These are phyloP conservation scores for Trichoderma lentiforme DNA, from an alignment of 2,329 filamentous ascomycete species.

Conservation along the genomic window DNA sequence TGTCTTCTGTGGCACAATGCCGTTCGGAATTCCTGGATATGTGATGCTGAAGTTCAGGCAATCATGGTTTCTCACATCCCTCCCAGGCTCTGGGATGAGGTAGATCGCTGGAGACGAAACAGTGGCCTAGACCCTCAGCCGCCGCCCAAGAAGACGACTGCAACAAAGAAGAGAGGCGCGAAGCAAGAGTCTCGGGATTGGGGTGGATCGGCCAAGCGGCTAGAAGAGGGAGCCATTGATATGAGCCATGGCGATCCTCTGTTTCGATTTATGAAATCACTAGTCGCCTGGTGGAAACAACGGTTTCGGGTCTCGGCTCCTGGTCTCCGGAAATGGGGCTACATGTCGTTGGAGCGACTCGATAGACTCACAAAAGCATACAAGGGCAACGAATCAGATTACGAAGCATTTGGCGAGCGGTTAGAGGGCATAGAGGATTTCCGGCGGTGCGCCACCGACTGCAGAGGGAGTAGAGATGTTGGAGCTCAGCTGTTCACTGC, in stretches of 20 bases:
- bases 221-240: slow-evolving; percentile 69
- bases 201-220: slow-evolving; percentile 63
- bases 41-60: slow-evolving; percentile 71
- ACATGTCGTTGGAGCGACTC: slow-evolving; percentile 72
- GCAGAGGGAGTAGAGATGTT: slow-evolving; percentile 79
- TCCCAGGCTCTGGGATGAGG: slow-evolving; percentile 64
- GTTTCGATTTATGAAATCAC: slow-evolving; percentile 67
- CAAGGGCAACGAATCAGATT: slow-evolving; percentile 59
- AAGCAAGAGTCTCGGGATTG: slow-evolving; percentile 57
- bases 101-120: slow-evolving; percentile 69
- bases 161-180: slow-evolving; percentile 24
- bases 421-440: slow-evolving; percentile 67
- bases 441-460: slow-evolving; percentile 62
- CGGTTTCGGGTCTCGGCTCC: slow-evolving; percentile 74
- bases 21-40: slow-evolving; percentile 78
- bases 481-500: slow-evolving; percentile 89
- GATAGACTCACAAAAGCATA: slow-evolving; percentile 72
- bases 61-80: slow-evolving; percentile 73
- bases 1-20: slow-evolving; percentile 87
- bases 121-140: slow-evolving; percentile 51
- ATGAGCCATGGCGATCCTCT: slow-evolving; percentile 81
- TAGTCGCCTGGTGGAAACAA: slow-evolving; percentile 87
- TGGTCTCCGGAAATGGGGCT: slow-evolving; percentile 83
- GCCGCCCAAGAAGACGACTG: slow-evolving; percentile 30
- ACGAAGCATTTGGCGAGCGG: slow-evolving; percentile 73